Base-by-base conservation (phyloP, 495 filamentous ascomycete species). In the Penicillium cataractarum region DNA sequence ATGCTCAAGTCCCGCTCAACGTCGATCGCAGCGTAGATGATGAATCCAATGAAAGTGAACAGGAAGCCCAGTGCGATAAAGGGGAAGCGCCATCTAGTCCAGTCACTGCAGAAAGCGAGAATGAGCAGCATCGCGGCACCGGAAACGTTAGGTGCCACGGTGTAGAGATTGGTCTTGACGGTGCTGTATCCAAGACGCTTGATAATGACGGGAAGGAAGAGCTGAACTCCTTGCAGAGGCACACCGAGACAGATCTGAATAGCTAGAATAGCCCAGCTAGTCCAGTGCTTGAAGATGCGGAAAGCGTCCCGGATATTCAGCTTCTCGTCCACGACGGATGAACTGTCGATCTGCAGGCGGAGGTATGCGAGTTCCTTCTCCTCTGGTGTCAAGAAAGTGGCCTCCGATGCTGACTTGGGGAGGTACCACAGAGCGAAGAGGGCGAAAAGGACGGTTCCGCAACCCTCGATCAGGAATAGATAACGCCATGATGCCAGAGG, bases 161-260 rank as follows among this genome's bases (percentile, higher is more conserved):
- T 92, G 69, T 90, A 91, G 4, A 92, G 74, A 60, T 92, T 93
- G 2, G 90, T 91, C 65, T 88, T 89, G 63, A 92, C 83, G 4
- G 83, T 84, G 40, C 76, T 75, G 62, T 85, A 89, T 6, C 84
- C 83, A 7, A 92, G 77, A 4, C 88, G 79, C 19, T 75, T 74
- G 17, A 92, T 83, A 50, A 93, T 93, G 61, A 91, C 87, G 0
- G 90, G 90, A 61, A 93, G 71, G 72, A 92, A 94, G 10, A 92
- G 81, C 1, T 79, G 72, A 19, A 92, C 89, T 4, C 81, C 84
- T 65, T 92, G 89, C 19, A 93, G 77, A 0, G 90, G 90, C 0
- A 93, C 89, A 42, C 90, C 90, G 12, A 92, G 83, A 65, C 89
- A 91, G 48, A 92, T 83, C 69, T 92, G 87, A 59, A 92, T 89